Evolutionary conservation across 1,139 yeast genomes (phyloP).

Genomic region (Yamadazyma taylorii): DNA sequence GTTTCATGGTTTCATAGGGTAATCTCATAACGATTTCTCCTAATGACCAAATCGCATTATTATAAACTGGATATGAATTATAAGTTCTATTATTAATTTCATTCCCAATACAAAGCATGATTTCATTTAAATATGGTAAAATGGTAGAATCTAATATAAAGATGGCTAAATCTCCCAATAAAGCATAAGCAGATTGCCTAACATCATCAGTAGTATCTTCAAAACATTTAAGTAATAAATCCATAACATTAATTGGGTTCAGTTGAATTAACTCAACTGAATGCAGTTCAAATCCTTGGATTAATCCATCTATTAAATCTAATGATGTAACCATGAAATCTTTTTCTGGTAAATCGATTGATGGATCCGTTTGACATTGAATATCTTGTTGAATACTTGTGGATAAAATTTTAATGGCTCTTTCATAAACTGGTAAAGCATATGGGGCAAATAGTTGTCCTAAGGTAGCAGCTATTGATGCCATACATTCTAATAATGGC

Average conservation of each 20-base stretch:
- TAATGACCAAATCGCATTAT: constrained; percentile 91
- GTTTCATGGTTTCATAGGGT: constrained; percentile 48
- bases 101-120: constrained; percentile 65
- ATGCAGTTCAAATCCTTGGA: constrained; percentile 79
- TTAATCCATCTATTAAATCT: constrained; percentile 87
- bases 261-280: constrained; percentile 57
- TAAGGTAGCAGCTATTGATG: constrained; percentile 84
- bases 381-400: constrained; percentile 69
- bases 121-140: constrained; percentile 54
- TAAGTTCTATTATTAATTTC: constrained; percentile 58
- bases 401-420: constrained; percentile 70
- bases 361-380: constrained; percentile 64
- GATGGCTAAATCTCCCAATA: constrained; percentile 84
- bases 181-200: constrained; percentile 87
- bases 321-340: constrained; percentile 88
- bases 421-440: constrained; percentile 83
- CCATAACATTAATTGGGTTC: constrained; percentile 50
- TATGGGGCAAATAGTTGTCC: constrained; percentile 86
- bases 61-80: constrained; percentile 63
- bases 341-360: constrained; percentile 78
- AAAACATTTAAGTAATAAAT: constrained; percentile 66
- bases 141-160: constrained; percentile 55
- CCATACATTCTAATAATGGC: constrained; percentile 91
- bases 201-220: constrained; percentile 82
- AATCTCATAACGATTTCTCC: constrained; percentile 81